Base-by-base conservation (phyloP, 2,329 filamentous ascomycete genomes). In the Hymenoscyphus scutula region DNA sequence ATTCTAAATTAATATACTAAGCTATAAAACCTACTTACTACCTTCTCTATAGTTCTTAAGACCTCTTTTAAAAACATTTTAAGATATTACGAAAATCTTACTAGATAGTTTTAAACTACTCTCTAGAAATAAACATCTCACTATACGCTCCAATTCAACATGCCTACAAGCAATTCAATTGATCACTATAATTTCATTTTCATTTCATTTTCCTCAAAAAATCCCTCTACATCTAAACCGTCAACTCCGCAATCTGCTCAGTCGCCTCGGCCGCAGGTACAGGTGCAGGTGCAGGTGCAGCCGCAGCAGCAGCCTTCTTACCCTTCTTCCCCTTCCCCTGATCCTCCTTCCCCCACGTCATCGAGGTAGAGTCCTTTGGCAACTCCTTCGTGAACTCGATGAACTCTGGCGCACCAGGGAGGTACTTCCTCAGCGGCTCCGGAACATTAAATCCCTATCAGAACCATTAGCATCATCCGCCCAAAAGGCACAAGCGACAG, bases 391-490 rank as follows among this genome's bases (percentile, higher is more conserved):
- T 86, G 74, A 90, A 99, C 1, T 91, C 90, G 65, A 99, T 82
- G 77, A 97, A 97, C 57, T 94, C 92, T 1, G 92, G 92, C 48
- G 91, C 83, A 37, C 93, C 94, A 1, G 93, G 92, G 58, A 98
- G 89, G 76, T 96, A 98, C 78, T 92, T 94, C 70, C 91, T 86
- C 64, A 97, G 83, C 54, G 89, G 88, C 77, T 93, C 89, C 0
- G 93, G 93, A 37, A 97, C 89, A 62, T 84, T 84, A 70, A 96
- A 82, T 66, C 92, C 91, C 82, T 91, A 65, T n/a, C 25, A 62
- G 29, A 17, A n/a, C 1, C 11, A 23, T 38, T 38, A 34, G 59
- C 29, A 62, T 5, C n/a, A 3, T 10, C 1, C 6, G 23, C 8
- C 1, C 41, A 48, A 17, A 48, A 48, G n/a, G 2, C 10, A 23